A percentile compares a stretch with the other conserved stretches of the same genome.
Conservation (phyloP, 805 yeast species). For the Candida suzukii region DNA sequence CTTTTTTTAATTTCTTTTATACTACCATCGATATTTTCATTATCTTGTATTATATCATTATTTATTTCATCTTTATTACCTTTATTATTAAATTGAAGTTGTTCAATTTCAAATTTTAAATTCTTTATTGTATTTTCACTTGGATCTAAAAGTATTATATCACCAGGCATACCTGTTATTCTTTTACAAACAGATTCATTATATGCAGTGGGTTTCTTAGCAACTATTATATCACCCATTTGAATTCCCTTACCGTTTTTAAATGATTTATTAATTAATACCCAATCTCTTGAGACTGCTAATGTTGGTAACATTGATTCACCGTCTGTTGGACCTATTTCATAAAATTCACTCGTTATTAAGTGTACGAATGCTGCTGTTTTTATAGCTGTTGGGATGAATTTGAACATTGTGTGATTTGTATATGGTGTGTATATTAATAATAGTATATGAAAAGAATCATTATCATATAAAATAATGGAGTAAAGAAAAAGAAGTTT, state of each 20-base stretch:
- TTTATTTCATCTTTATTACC: not conserved
- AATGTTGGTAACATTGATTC: constrained; percentile 95
- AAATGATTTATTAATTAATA: constrained; percentile 61
- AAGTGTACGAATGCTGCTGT: constrained; percentile 65
- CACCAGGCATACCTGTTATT: constrained; percentile 95
- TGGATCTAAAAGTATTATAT: constrained; percentile 75
- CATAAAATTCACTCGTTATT: constrained; percentile 16
- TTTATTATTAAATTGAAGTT: too few species aligned
- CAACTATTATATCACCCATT: constrained; percentile 85
- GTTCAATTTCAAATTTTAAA: not conserved
- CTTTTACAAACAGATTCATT: constrained; percentile 84
- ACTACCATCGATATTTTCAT: not conserved
- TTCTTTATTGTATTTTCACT: constrained; percentile 44
- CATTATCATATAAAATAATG: too few species aligned
- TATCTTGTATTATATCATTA: not conserved
- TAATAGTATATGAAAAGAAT: too few species aligned
- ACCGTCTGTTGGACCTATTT: constrained; percentile 62
- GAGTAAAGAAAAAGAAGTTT: too few species aligned
- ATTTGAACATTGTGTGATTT: too few species aligned
- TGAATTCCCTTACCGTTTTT: constrained; percentile 57
- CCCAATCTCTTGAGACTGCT: constrained; percentile 67
- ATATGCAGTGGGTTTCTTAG: constrained; percentile 86
- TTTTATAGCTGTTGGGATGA: constrained; percentile 28
- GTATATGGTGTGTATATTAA: too few species aligned
- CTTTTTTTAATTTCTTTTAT: not conserved